Evolutionary conservation across 495 filamentous ascomycete species (phyloP).

Genomic region (Entonaema liquescens): DNA sequence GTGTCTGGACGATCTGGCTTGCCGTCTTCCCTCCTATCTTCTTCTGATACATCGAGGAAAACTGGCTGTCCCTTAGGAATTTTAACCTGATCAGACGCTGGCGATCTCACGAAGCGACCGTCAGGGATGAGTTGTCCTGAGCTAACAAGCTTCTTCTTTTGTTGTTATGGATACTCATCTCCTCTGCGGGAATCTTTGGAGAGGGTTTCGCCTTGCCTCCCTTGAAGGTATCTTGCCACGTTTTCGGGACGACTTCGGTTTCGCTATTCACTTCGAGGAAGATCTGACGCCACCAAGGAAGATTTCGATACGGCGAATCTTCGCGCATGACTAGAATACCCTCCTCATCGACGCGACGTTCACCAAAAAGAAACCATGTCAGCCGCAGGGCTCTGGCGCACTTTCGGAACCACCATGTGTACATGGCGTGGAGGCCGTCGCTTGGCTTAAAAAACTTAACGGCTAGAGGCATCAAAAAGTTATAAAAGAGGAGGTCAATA

Average conservation of each 20-base stretch:
- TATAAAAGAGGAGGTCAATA: constrained; percentile 93
- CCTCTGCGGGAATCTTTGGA: constrained; percentile 30
- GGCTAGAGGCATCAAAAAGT: constrained; percentile 89
- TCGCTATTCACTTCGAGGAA: constrained; percentile 51
- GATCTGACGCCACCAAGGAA: constrained; percentile 45
- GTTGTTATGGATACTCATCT: constrained; percentile 34
- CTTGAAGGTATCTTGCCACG: constrained; percentile 54
- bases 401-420: constrained; percentile 94
- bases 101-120: constrained; percentile 88
- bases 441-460: constrained; percentile 84
- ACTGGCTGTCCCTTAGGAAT: constrained; percentile 83
- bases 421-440: constrained; percentile 81
- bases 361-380: constrained; percentile 91
- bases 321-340: constrained; percentile 57
- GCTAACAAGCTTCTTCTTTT: constrained; percentile 54
- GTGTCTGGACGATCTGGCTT: constrained; percentile 59
- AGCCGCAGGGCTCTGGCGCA: constrained; percentile 83
- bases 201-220: constrained; percentile 48
- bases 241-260: constrained; percentile 47
- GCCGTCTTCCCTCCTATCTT: constrained; percentile 72
- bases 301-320: constrained; percentile 38
- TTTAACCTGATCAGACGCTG: constrained; percentile 91
- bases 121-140: constrained; percentile 62
- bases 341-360: constrained; percentile 82
- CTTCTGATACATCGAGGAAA: constrained; percentile 80